A percentile compares a stretch with the other conserved stretches of the same genome.
Evolutionary conservation across 345 rosid species (phyloP).

Genomic region (Melaleuca quinquenervia): DNA sequence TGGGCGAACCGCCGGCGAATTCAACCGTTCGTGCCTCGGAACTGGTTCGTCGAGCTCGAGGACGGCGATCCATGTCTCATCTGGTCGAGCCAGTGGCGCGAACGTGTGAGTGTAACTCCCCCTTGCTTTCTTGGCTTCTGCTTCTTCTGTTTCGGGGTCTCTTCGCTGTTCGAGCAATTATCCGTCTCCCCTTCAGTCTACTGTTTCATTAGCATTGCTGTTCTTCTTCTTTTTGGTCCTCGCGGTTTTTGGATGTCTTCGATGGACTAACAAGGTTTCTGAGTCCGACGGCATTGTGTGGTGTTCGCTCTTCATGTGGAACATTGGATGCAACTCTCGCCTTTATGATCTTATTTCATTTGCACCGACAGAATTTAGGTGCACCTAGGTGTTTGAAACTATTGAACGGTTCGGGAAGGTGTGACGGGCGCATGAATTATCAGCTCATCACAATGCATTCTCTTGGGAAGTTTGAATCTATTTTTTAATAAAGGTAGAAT

Average conservation of each 20-base stretch:
- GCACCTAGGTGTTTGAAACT: background rate
- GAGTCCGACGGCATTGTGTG: background rate
- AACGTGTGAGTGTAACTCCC: too few species aligned
- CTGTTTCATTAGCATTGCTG: background rate
- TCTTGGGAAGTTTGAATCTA: background rate
- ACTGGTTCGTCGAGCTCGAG: too few species aligned
- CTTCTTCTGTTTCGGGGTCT: background rate
- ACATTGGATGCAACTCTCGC: background rate
- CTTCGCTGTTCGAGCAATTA: background rate
- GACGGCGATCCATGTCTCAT: too few species aligned
- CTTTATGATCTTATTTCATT: background rate
- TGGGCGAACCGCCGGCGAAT: too few species aligned
- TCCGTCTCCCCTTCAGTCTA: background rate
- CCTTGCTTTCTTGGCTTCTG: too few species aligned
- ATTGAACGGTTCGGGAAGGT: background rate
- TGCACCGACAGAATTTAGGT: background rate
- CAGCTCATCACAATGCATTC: background rate
- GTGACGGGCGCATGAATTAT: background rate
- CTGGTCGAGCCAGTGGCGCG: too few species aligned
- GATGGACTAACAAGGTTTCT: background rate
- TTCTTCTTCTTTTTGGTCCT: background rate
- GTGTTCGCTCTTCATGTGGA: background rate
- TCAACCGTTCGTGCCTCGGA: too few species aligned
- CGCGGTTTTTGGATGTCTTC: background rate
- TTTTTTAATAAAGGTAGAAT: background rate